Conservation (phyloP, 371 early-diverging fungal species). For the Mucor velutinosus region DNA sequence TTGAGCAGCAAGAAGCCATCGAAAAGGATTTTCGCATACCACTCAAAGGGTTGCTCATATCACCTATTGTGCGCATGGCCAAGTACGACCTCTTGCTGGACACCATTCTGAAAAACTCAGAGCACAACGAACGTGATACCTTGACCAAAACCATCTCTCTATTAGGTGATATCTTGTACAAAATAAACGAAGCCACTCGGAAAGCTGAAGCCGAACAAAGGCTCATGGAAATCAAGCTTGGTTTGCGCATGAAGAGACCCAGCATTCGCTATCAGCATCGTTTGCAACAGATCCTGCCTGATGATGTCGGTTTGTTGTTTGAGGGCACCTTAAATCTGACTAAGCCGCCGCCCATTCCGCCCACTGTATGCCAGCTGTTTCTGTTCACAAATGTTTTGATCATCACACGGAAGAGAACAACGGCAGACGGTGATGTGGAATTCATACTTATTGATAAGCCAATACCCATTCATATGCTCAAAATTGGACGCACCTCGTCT, state of each 20-base stretch:
- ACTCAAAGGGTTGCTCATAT: conserved; percentile 4
- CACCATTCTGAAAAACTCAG: conserved; percentile 11
- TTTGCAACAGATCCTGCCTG: conserved; percentile 8
- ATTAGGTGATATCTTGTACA: conserved; percentile 7
- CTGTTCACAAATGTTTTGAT: conserved; percentile 12
- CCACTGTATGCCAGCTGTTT: conserved; percentile 9
- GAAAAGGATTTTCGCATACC: conserved; percentile 13
- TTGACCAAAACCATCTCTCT: background rate
- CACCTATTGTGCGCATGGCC: conserved; percentile 9
- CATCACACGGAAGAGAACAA: conserved; percentile 6
- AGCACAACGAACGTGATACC: background rate
- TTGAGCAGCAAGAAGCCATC: conserved; percentile 10
- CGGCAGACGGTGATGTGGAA: conserved; percentile 6
- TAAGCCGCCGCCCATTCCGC: background rate
- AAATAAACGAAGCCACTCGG: conserved; percentile 21
- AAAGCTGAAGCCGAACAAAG: conserved; percentile 16
- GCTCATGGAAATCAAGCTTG: conserved; percentile 11
- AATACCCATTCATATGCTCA: conserved; percentile 17
- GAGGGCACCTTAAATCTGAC: conserved; percentile 7
- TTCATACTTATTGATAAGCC: conserved; percentile 12
- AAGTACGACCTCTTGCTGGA: conserved; percentile 9
- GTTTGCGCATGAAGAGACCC: background rate
- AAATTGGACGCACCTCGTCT: background rate
- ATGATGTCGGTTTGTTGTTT: conserved; percentile 11
- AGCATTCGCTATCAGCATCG: background rate